Base-by-base conservation (phyloP, 106 monocot genomes). In the Acorus calamus region DNA sequence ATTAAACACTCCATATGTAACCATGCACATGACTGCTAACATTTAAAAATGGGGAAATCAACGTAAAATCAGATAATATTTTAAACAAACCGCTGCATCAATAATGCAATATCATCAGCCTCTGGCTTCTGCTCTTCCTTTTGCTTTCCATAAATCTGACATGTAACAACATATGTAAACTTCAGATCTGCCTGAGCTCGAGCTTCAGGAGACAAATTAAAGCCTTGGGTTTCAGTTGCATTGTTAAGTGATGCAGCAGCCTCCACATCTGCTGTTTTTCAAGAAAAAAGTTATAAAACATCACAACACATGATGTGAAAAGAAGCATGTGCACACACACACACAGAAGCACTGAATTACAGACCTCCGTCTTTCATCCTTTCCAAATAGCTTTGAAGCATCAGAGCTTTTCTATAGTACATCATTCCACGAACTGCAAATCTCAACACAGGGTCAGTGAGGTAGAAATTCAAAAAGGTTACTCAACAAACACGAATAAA, bases 101-200 rank as follows among this genome's bases (percentile, higher is more conserved):
- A 60, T 52, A 86, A 60, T 50, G 83, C 75, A 81, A 91, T 86
- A 77, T 91, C 91, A 58, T 80, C 74, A 60, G 86, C 86, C 67
- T 91, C 78, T 3, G 83, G 83, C 55, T 83, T 80, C 53, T 50
- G 66, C 57, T 86, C 83, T 79, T 78, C 78, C 69, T 78, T 91
- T 9, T 91, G 91, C 67, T 83, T 83, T 11, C 91, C 91, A 83
- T 86, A 91, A 45, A 91, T 91, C 73, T 91, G 91, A 51, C 91
- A 91, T 64, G 91, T 83, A 7, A 91, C 83, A 44, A 91, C 91
- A 79, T 91, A 91, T 8, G 86, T 81, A 44, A 91, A 91, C 66
- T 91, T 91, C 11, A 91, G 61, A 71, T 86, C 91, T 56, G 91
- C 86, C 64, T 67, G 78, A 28, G 91, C 91, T 52, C 87, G 79